phyloP scores from a whole-genome alignment of 2,329 filamentous ascomycete genomes.

The Huntiella decipiens region DNA sequence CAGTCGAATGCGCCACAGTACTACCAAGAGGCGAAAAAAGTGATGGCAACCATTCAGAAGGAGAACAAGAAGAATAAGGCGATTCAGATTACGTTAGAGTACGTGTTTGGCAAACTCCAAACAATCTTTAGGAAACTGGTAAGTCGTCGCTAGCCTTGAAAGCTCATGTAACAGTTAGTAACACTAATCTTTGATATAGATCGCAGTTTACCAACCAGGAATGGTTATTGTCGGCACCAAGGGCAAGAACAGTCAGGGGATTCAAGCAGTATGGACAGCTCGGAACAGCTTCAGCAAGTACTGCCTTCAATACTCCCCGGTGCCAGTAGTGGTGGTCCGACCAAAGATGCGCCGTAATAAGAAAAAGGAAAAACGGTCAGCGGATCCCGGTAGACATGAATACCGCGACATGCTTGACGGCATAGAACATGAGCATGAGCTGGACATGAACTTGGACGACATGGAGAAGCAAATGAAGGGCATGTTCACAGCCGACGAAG shows the following conservation, averaged over 20 bases:
- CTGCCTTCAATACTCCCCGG: slow-evolving; percentile 80
- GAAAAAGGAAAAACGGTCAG: slow-evolving; percentile 69
- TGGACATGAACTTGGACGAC: slow-evolving; percentile 33
- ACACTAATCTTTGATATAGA: slow-evolving; percentile 29
- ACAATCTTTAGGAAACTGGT: slow-evolving; percentile 83
- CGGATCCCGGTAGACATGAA: slow-evolving; percentile 55
- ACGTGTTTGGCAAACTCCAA: slow-evolving; percentile 75
- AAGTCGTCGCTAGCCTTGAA: slow-evolving; percentile 17
- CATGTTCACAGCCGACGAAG: slow-evolving; percentile 37
- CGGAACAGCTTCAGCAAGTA: slow-evolving; percentile 82
- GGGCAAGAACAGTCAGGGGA: slow-evolving; percentile 64
- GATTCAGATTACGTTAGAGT: slow-evolving; percentile 70
- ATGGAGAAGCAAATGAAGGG: slow-evolving; percentile 33
- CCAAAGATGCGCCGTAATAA: slow-evolving; percentile 75
- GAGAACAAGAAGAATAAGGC: slow-evolving; percentile 67
- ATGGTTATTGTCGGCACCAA: slow-evolving; percentile 82
- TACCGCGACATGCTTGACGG: slow-evolving; percentile 63
- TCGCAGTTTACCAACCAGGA: slow-evolving; percentile 77
- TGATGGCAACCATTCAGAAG: slow-evolving; percentile 57
- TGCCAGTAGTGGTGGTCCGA: slow-evolving; percentile 81
- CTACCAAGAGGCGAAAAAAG: slow-evolving; percentile 51
- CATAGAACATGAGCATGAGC: slow-evolving; percentile 35
- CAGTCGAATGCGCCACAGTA: slow-evolving; percentile 50
- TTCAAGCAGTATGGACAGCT: slow-evolving; percentile 64
- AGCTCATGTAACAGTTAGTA: background rate